phyloP scores from a whole-genome alignment of 2,329 filamentous ascomycete genomes.

The Didymosphaeria variabile region DNA sequence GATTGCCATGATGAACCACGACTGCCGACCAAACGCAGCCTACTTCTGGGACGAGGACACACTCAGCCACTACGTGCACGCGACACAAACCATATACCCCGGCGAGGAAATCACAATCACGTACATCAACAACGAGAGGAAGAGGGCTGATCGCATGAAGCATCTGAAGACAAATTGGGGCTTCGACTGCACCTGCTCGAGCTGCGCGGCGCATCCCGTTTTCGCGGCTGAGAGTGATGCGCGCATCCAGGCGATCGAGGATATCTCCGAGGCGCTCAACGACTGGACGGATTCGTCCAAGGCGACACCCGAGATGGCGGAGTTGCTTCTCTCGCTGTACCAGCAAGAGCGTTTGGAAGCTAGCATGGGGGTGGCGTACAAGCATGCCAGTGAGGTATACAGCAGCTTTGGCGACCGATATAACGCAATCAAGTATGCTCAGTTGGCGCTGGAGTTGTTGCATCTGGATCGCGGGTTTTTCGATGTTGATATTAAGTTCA shows the following conservation, averaged over 20 bases:
- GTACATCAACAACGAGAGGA: conserved; percentile 51
- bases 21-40: conserved; percentile 51
- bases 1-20: conserved; percentile 49
- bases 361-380: conserved; percentile 50
- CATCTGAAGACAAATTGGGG: conserved; percentile 49
- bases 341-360: conserved; percentile 49
- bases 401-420: conserved; percentile 45
- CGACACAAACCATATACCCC: conserved; percentile 47
- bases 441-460: conserved; percentile 34
- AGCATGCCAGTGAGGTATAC: conserved; percentile 51
- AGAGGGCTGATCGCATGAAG: conserved; percentile 39
- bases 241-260: conserved; percentile 43
- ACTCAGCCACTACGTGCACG: conserved; percentile 53
- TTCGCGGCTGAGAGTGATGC: conserved; percentile 44
- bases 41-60: conserved; percentile 51
- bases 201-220: conserved; percentile 45
- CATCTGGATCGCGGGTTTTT: conserved; percentile 44
- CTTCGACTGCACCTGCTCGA: conserved; percentile 51
- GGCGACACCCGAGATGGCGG: conserved; percentile 45
- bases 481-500: conserved; percentile 36
- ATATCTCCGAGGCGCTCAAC: conserved; percentile 37
- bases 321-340: conserved; percentile 48
- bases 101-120: conserved; percentile 56
- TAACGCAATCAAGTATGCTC: conserved; percentile 42
- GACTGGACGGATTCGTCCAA: conserved; percentile 36